Evolutionary conservation across 163 green algal genomes (phyloP).

Genomic region (Trebouxia gelatinosa): DNA sequence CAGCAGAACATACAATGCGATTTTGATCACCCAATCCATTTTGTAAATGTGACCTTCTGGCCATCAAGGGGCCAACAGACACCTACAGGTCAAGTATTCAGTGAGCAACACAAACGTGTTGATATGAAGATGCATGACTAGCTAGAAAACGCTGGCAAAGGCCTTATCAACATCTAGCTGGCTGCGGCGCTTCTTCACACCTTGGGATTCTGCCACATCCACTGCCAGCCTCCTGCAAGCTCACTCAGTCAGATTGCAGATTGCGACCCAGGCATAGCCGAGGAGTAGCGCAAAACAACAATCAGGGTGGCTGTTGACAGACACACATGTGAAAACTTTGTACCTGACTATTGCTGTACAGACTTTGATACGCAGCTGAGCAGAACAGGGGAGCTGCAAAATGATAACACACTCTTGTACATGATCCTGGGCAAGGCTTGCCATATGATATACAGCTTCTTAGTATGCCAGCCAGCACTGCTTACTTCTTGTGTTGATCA

Average conservation of each 20-base stretch:
- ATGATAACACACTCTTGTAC: background rate
- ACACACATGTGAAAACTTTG: background rate
- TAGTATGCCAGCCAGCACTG: background rate
- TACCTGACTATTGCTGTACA: background rate
- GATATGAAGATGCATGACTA: too few relatives aligned
- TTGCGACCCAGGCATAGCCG: too few relatives aligned
- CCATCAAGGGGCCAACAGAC: too few relatives aligned
- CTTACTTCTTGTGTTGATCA: constrained; percentile 18
- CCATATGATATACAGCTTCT: background rate
- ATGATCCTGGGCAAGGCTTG: background rate
- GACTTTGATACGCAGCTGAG: background rate
- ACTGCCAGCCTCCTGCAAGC: constrained; percentile 10
- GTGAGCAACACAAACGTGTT: too few relatives aligned
- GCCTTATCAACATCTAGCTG: constrained; percentile 9
- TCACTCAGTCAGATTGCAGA: too few relatives aligned
- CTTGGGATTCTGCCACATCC: constrained; percentile 1
- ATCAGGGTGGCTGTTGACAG: background rate
- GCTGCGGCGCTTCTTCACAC: background rate
- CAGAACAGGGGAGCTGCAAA: background rate
- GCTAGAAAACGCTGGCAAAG: constrained; percentile 17
- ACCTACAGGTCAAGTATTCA: too few relatives aligned
- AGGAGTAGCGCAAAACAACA: too few relatives aligned
- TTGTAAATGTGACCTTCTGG: too few relatives aligned
- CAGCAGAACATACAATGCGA: background rate
- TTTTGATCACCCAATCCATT: too few relatives aligned